phyloP scores from a whole-genome alignment of 495 filamentous ascomycete species.

The Lentithecium fluviatile region DNA sequence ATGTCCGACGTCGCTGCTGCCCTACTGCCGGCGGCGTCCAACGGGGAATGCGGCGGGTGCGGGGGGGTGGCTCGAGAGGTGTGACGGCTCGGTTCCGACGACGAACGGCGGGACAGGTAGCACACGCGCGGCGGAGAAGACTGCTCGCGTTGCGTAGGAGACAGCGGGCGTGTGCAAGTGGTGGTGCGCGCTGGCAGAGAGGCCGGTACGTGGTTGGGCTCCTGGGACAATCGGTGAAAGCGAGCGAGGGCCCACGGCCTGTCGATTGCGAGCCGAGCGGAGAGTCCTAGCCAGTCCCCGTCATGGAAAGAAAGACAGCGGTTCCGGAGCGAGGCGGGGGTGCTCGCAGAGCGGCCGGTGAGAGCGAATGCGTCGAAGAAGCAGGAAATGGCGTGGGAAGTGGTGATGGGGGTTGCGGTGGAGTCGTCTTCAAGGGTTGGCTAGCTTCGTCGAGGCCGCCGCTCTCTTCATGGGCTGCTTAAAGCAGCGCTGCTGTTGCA shows the following conservation, averaged over 20 bases:
- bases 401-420: background rate
- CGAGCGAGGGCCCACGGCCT: constrained; percentile 11
- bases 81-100: constrained; percentile 1
- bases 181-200: background rate
- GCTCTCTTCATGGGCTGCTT: background rate
- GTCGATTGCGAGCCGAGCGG: constrained; percentile 3
- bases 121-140: background rate
- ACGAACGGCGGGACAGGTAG: constrained; percentile 11
- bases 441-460: background rate
- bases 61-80: constrained; percentile 19
- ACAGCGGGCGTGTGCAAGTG: background rate
- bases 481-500: background rate
- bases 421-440: background rate
- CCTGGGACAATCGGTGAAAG: constrained; percentile 20
- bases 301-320: constrained; percentile 10
- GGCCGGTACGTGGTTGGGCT: constrained; percentile 10
- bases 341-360: background rate
- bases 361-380: background rate
- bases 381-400: constrained; percentile 1
- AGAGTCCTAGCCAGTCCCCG: constrained; percentile 10
- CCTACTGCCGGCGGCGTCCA: background rate
- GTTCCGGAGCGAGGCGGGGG: background rate
- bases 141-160: background rate
- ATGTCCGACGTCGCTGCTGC: background rate
- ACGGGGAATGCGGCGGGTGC: constrained; percentile 20